Percentiles rank a stretch among this genome's conserved stretches.
Evolutionary conservation across 2,329 filamentous ascomycete genomes (phyloP).

Genomic region (Lecanicillium sp.): DNA sequence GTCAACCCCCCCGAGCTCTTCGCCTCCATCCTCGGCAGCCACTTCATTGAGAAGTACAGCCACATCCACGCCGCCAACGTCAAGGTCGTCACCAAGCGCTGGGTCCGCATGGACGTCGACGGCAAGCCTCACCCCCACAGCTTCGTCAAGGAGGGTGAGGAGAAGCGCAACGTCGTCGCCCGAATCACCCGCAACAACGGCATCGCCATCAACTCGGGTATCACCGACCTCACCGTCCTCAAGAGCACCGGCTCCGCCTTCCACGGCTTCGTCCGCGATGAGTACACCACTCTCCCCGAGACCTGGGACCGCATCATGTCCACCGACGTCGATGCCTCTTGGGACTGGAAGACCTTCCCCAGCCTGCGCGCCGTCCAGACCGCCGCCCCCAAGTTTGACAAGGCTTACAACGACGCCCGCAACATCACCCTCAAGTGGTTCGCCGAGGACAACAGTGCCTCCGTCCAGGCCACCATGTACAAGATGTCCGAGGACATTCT

Average conservation of each 20-base stretch:
- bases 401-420: conserved; percentile 70
- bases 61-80: conserved; percentile 85
- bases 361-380: conserved; percentile 59
- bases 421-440: conserved; percentile 87
- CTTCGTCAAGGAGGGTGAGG: conserved; percentile 82
- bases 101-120: conserved; percentile 81
- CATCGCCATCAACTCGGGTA: conserved; percentile 68
- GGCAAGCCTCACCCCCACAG: conserved; percentile 91
- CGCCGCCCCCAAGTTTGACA: conserved; percentile 62
- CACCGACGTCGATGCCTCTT: conserved; percentile 81
- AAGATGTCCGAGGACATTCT: conserved; percentile 93
- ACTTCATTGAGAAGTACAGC: conserved; percentile 81
- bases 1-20: conserved; percentile 91
- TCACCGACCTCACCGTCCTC: conserved; percentile 77
- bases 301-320: conserved; percentile 93
- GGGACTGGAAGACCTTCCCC: conserved; percentile 74
- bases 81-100: conserved; percentile 76
- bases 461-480: conserved; percentile 97
- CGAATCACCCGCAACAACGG: conserved; percentile 59
- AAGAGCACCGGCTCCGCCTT: conserved; percentile 97
- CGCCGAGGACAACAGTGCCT: conserved; percentile 82
- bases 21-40: conserved; percentile 72
- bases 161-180: conserved; percentile 78
- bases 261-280: conserved; percentile 87
- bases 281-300: conserved; percentile 85